Conservation (phyloP, 2,329 filamentous ascomycete species). For the Claviceps fusiformis region DNA sequence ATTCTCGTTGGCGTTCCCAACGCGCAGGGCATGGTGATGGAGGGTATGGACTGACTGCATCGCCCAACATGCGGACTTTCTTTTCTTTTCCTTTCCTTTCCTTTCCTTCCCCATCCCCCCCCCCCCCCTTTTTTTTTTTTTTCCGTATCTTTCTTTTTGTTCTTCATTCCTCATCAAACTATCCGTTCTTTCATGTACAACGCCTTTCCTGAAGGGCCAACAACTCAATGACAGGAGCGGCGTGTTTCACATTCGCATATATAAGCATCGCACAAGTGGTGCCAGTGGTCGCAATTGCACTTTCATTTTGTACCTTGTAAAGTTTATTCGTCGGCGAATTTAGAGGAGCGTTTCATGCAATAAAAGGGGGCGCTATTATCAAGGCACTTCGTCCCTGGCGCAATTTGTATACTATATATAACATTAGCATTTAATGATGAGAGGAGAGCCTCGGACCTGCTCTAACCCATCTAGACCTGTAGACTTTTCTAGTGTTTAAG, state of each 20-base stretch:
- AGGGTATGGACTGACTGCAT: slow-evolving; percentile 21
- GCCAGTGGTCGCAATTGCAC: too few relatives aligned
- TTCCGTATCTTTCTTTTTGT: not conserved
- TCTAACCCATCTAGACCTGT: not conserved
- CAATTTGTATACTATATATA: not conserved
- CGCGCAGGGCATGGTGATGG: slow-evolving; percentile 45
- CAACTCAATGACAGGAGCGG: too few relatives aligned
- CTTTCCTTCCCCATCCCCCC: too few relatives aligned
- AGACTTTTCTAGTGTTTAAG: too few relatives aligned
- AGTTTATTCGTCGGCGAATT: not conserved
- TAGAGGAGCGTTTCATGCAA: not conserved
- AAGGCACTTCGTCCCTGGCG: not conserved
- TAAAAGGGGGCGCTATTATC: not conserved
- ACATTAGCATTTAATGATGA: not conserved
- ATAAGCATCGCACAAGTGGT: too few relatives aligned
- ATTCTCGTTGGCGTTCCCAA: slow-evolving; percentile 46
- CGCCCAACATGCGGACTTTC: not conserved
- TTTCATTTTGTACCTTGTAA: too few relatives aligned
- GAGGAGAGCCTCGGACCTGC: not conserved
- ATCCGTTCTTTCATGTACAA: too few relatives aligned
- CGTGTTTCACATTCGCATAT: too few relatives aligned
- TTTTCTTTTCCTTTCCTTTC: not conserved
- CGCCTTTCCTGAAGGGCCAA: too few relatives aligned
- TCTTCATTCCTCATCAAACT: too few relatives aligned
- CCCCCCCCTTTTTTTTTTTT: too few relatives aligned